A percentile compares a stretch with the other conserved stretches of the same genome.
phyloP scores from a whole-genome alignment of 768 basidiomycete species.

The Amanita phalloides region DNA sequence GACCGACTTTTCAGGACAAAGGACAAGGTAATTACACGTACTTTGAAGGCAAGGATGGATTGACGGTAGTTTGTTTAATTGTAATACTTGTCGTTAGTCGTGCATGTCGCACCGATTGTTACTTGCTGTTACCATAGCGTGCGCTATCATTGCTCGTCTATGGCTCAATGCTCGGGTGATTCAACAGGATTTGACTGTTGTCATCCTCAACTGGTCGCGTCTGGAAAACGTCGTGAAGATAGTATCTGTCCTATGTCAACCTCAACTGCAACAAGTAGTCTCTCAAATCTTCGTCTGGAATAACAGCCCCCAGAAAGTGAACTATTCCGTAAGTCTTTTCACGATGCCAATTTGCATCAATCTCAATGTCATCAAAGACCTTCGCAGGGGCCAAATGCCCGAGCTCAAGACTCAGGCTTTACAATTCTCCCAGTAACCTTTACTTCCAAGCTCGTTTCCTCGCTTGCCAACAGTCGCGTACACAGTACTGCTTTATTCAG shows the following conservation, averaged over 20 bases:
- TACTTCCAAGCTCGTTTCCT: slow-evolving; percentile 56
- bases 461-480: slow-evolving; percentile 39
- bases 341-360: background rate
- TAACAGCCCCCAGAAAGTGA: slow-evolving; percentile 36
- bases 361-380: slow-evolving; percentile 18
- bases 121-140: background rate
- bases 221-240: slow-evolving; percentile 51
- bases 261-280: slow-evolving; percentile 33
- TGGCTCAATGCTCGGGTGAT: too few species aligned
- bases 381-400: slow-evolving; percentile 33
- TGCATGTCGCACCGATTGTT: background rate
- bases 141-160: background rate
- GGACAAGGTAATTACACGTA: slow-evolving; percentile 72
- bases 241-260: slow-evolving; percentile 36
- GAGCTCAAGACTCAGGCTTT: slow-evolving; percentile 31
- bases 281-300: slow-evolving; percentile 51
- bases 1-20: slow-evolving; percentile 39
- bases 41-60: slow-evolving; percentile 88
- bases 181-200: slow-evolving; percentile 18
- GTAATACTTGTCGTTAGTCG: background rate
- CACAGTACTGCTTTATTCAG: slow-evolving; percentile 55
- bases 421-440: slow-evolving; percentile 45
- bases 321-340: slow-evolving; percentile 25
- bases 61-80: slow-evolving; percentile 22
- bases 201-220: slow-evolving; percentile 61